These are phyloP conservation scores for Candida insectalens DNA, from an alignment of 805 yeast species.

Conservation along the genomic window DNA sequence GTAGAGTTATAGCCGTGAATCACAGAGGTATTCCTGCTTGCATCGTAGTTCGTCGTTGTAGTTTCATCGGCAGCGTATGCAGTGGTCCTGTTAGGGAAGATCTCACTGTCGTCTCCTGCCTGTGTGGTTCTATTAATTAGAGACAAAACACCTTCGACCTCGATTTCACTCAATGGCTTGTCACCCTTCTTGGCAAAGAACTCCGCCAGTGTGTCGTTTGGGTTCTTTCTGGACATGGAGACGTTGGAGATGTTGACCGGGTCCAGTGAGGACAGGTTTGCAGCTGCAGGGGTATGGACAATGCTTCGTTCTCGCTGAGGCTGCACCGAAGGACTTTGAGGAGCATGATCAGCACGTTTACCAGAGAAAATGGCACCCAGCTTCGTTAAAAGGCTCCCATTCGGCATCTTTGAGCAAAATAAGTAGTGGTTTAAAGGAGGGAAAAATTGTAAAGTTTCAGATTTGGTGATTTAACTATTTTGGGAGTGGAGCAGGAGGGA, in stretches of 20 bases:
- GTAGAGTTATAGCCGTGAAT: conserved; percentile 4
- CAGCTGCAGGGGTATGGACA: conserved; percentile 2
- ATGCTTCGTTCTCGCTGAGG: no score
- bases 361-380: no score
- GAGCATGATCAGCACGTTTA: no score
- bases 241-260: conserved; percentile 14
- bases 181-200: conserved; percentile 73
- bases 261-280: conserved; percentile 10
- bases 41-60: conserved; percentile 2
- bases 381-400: no score
- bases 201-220: conserved; percentile 54
- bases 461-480: no score
- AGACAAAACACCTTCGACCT: conserved; percentile 73
- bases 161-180: conserved; percentile 61
- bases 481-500: no score
- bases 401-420: no score
- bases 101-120: conserved; percentile 6
- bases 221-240: conserved; percentile 22
- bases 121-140: conserved; percentile 32
- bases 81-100: conserved; percentile 3
- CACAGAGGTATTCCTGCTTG: not conserved
- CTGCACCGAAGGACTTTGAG: no score
- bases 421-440: no score
- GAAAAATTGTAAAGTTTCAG: no score
- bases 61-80: conserved; percentile 1